phyloP scores from a whole-genome alignment of 768 basidiomycete genomes.

The Collybia sp. region DNA sequence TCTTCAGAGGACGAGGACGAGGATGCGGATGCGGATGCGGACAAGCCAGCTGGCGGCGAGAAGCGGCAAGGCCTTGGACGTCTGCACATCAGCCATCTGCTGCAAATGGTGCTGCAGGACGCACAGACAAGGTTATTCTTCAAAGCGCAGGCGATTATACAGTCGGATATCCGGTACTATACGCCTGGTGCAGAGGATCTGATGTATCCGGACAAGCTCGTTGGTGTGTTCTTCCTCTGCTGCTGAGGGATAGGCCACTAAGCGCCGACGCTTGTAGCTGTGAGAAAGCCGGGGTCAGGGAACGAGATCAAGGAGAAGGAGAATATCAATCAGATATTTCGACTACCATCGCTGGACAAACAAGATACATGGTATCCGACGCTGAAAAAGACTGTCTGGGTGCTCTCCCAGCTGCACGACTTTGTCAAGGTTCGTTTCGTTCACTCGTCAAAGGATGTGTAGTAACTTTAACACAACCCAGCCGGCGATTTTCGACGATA shows the following conservation, averaged over 20 bases:
- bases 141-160: constrained; percentile 90
- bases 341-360: constrained; percentile 63
- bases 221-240: constrained; percentile 41
- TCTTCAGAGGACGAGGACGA: constrained; percentile 23
- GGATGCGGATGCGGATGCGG: too few species aligned
- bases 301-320: constrained; percentile 61
- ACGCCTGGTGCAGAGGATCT: constrained; percentile 74
- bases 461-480: constrained; percentile 22
- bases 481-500: constrained; percentile 96
- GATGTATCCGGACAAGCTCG: constrained; percentile 80
- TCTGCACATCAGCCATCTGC: constrained; percentile 75
- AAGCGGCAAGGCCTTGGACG: constrained; percentile 39
- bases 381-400: constrained; percentile 84
- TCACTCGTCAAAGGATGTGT: neutral
- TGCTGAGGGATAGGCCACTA: constrained; percentile 1
- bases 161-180: constrained; percentile 84
- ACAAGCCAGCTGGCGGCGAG: constrained; percentile 26
- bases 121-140: constrained; percentile 95
- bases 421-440: constrained; percentile 74
- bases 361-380: constrained; percentile 93
- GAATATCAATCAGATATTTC: constrained; percentile 64
- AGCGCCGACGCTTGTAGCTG: constrained; percentile 26
- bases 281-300: constrained; percentile 36
- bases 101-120: constrained; percentile 91
- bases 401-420: constrained; percentile 83